Percentiles rank a stretch among this genome's conserved stretches.
Conservation (phyloP, 2,329 filamentous ascomycete genomes). For the Exophiala sp. region DNA sequence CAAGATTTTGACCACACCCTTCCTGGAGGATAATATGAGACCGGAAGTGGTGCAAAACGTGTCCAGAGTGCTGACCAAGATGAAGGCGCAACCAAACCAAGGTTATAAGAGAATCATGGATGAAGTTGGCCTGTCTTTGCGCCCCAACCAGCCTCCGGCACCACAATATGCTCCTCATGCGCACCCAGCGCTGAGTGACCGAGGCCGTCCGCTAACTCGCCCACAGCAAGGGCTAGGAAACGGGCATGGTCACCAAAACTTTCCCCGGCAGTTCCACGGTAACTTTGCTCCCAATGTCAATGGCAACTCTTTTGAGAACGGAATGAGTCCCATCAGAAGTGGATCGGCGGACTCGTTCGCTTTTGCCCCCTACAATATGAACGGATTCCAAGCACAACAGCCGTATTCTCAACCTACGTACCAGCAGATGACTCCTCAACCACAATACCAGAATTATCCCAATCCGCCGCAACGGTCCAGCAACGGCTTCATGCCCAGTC, state of each 20-base stretch:
- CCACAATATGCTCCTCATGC: slow-evolving; percentile 38
- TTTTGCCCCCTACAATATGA: slow-evolving; percentile 38
- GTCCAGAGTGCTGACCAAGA: slow-evolving; percentile 75
- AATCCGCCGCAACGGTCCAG: slow-evolving; percentile 42
- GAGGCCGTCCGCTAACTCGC: slow-evolving; percentile 40
- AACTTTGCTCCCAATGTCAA: slow-evolving; percentile 37
- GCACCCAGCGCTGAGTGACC: slow-evolving; percentile 36
- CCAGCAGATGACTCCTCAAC: slow-evolving; percentile 42
- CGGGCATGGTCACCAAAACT: slow-evolving; percentile 32
- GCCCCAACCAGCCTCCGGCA: slow-evolving; percentile 31
- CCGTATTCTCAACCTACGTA: slow-evolving; percentile 37
- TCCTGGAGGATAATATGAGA: slow-evolving; percentile 89
- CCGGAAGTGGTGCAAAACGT: slow-evolving; percentile 86
- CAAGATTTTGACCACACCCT: slow-evolving; percentile 95
- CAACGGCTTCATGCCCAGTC: slow-evolving; percentile 40
- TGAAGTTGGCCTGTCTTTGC: slow-evolving; percentile 77
- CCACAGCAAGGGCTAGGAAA: slow-evolving; percentile 33
- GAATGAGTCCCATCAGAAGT: slow-evolving; percentile 34
- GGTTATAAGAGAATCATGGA: slow-evolving; percentile 99
- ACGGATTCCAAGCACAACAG: slow-evolving; percentile 34
- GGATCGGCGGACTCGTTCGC: slow-evolving; percentile 35
- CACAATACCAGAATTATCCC: slow-evolving; percentile 54
- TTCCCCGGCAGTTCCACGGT: slow-evolving; percentile 41
- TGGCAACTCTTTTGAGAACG: slow-evolving; percentile 34
- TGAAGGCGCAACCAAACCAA: slow-evolving; percentile 90